Conservation (phyloP, 257 asterid genomes). For the Verbascum thapsus region DNA sequence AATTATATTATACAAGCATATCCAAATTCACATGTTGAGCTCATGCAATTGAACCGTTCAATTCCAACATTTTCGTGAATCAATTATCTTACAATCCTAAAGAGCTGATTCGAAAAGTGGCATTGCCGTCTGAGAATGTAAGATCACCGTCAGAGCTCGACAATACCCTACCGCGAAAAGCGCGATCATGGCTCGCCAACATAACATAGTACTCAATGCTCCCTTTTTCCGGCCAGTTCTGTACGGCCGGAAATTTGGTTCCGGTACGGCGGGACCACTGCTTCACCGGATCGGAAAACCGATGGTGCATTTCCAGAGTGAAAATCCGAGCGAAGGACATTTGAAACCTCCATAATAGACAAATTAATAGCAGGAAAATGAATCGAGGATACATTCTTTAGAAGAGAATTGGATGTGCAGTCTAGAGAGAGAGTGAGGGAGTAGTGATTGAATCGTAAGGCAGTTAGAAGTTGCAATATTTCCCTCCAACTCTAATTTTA, state of each 20-base stretch:
- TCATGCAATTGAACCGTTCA: constrained; percentile 2
- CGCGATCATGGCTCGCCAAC: constrained; percentile 57
- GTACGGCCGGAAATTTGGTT: constrained; percentile 30
- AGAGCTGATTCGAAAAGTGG: constrained; percentile 65
- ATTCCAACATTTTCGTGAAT: not conserved
- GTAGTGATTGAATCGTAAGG: not conserved
- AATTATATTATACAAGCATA: not conserved
- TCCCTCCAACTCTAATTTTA: constrained; percentile 20
- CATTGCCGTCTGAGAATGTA: constrained; percentile 72
- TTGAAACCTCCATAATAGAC: constrained; percentile 30
- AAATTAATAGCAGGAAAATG: constrained; percentile 31
- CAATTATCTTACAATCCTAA: constrained; percentile 69
- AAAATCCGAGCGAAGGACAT: constrained; percentile 48
- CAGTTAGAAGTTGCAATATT: constrained; percentile 1
- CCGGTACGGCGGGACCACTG: constrained; percentile 45
- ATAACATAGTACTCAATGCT: constrained; percentile 57
- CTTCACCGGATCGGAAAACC: constrained; percentile 76
- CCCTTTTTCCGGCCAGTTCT: constrained; percentile 59
- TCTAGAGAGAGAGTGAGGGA: too few relatives aligned
- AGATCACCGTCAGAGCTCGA: constrained; percentile 46
- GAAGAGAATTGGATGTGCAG: constrained; percentile 6
- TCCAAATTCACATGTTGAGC: constrained; percentile 11
- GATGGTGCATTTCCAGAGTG: constrained; percentile 82
- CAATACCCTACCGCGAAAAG: constrained; percentile 48
- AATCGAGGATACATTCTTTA: constrained; percentile 46